Percentiles rank a stretch among this genome's conserved stretches.
Conservation (phyloP, 345 rosid genomes). For the Carallia brachiata region DNA sequence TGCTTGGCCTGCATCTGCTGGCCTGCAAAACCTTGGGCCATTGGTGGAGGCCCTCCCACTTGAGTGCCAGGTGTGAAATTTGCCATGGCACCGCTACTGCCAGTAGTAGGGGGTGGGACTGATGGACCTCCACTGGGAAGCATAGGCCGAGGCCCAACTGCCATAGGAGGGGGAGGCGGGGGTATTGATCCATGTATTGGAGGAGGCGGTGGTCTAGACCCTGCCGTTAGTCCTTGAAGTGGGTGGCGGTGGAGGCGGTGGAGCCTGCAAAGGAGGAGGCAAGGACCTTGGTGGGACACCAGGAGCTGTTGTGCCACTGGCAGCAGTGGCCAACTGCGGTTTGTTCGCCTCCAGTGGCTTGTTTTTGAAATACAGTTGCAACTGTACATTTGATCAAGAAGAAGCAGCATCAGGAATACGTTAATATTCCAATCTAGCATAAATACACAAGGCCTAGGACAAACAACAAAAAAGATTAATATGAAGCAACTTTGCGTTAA, state of each 20-base stretch:
- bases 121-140: slow-evolving; percentile 66
- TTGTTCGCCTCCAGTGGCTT: slow-evolving; percentile 74
- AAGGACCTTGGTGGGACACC: slow-evolving; percentile 51
- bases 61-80: slow-evolving; percentile 57
- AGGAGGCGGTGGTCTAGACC: slow-evolving; percentile 51
- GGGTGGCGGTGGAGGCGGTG: slow-evolving; percentile 74
- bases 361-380: slow-evolving; percentile 83
- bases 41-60: slow-evolving; percentile 47
- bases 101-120: slow-evolving; percentile 70
- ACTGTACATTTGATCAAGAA: slow-evolving; percentile 31
- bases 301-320: slow-evolving; percentile 64
- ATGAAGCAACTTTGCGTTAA: background rate
- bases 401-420: too few relatives aligned
- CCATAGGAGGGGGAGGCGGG: slow-evolving; percentile 83
- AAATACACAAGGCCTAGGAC: too few relatives aligned
- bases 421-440: background rate
- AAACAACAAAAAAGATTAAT: background rate
- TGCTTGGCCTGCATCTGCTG: slow-evolving; percentile 39
- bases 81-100: slow-evolving; percentile 48
- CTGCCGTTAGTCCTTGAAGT: slow-evolving; percentile 56
- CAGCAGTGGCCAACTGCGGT: slow-evolving; percentile 58
- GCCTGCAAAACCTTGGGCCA: slow-evolving; percentile 50
- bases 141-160: slow-evolving; percentile 65
- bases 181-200: slow-evolving; percentile 52
- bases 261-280: slow-evolving; percentile 61